Evolutionary conservation across 345 rosid genomes (phyloP), one percentile per base, ranked within the genome.

Genomic region (Heritiera littoralis): DNA sequence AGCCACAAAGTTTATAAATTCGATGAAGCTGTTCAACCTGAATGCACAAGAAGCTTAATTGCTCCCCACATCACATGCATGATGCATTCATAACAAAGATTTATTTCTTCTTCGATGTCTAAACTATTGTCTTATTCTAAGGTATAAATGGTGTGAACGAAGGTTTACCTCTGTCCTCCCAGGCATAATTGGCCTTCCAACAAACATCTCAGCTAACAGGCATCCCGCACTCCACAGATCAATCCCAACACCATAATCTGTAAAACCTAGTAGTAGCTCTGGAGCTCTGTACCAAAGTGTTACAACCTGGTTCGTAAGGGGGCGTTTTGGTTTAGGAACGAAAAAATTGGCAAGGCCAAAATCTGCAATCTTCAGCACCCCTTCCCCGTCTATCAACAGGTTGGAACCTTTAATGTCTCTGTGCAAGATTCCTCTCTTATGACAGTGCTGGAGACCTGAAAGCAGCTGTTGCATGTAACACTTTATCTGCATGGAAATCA

Each of bases 211-310:
- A 30, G 90, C 92, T 41, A 94, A 83, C 15, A 94, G 80, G 79
- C 98, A 94, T 6, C 98, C 98, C 0, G 92, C 96, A 60, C 97
- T 94, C 97, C 97, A 94, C 3, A 94, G 86, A 83, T 94, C 98
- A 49, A 94, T 86, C 1, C 94, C 94, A 28, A 87, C 92, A 77
- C 97, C 98, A 78, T 94, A 93, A 71, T 89, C 97, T 12, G 93
- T 89, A 13, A 94, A 88, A 23, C 97, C 97, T 15, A 93, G 70
- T 0, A 92, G 86, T 0, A 94, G 81, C 86, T 94, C 98, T 15
- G 97, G 98, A 52, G 98, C 38, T 35, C 38, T 35, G 38, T 35
- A 35, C 38, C 38, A 35, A 35, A 35, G 38, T 35, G 38, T 35
- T 35, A 35, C 38, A 35, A 35, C 38, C 38, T 35, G 38, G 3